Base-by-base conservation (phyloP, 257 asterid genomes). In the Vinca minor region DNA sequence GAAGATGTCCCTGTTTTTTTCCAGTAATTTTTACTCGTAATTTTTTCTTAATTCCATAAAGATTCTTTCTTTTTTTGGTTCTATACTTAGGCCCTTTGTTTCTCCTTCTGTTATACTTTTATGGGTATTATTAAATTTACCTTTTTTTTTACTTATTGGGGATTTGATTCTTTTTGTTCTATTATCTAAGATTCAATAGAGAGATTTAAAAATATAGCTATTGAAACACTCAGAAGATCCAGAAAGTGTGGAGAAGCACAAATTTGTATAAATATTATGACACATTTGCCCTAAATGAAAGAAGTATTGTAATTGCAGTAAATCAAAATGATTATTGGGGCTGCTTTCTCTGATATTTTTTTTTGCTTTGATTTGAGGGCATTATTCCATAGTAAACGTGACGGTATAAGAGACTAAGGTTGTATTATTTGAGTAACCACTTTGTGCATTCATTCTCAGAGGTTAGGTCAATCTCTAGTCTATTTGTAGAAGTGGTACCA, bases 1-100 rank as follows among this genome's bases (percentile, higher is more conserved):
- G 85, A 91, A 17, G 83, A 83, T 25, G 66, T 91, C 76, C 96
- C 96, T 13, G 82, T 84, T 34, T 91, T 88, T 74, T 86, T 91
- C 78, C 79, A 96, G 97, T 90, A 83, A n/a, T 58, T 64, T 60
- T n/a, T 26, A 59, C 32, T 15, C 53, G 36, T 35, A 29, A n/a
- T n/a, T n/a, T 34, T 55, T 35, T 3, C 45, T 38, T 2, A 11
- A 0, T 62, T 41, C 46, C 6, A 10, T 62, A 50, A 41, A 44
- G 46, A 32, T 20, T 36, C 44, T n/a, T 38, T 31, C 25, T 8
- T 57, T 29, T 20, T 61, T n/a, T n/a, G n/a, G n/a, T n/a, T n/a
- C n/a, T n/a, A n/a, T n/a, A n/a, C n/a, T n/a, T 47, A 7, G 44
- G 44, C 39, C 21, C 10, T 11, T 46, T 26, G 13, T 1, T 62